Evolutionary conservation across 2,329 filamentous ascomycete species (phyloP).

Genomic region (Neophaeococcomyces aloes): DNA sequence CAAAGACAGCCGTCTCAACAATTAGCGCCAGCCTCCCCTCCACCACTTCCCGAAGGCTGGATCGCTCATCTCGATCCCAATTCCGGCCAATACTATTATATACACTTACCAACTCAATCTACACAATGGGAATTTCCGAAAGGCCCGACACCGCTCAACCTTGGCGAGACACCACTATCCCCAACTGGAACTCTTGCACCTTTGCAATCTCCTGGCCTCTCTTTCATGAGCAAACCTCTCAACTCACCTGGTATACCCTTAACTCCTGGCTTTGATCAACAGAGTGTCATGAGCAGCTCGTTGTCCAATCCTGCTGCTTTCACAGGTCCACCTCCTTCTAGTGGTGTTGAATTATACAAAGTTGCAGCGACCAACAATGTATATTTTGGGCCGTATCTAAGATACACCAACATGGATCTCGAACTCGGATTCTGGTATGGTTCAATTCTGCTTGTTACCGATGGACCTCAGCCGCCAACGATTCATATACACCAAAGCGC

Average conservation of each 20-base stretch:
- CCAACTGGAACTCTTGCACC: constrained; percentile 68
- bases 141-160: constrained; percentile 76
- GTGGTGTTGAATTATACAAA: constrained; percentile 89
- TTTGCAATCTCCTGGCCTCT: constrained; percentile 57
- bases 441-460: constrained; percentile 86
- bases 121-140: constrained; percentile 99
- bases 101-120: constrained; percentile 85
- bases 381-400: constrained; percentile 91
- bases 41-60: constrained; percentile 93
- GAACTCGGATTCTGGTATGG: constrained; percentile 85
- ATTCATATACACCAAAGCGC: constrained; percentile 88
- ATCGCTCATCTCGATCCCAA: constrained; percentile 92
- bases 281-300: constrained; percentile 68
- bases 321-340: constrained; percentile 73
- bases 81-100: constrained; percentile 98
- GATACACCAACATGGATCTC: constrained; percentile 95
- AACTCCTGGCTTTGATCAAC: constrained; percentile 65
- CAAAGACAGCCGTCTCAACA: constrained; percentile 20
- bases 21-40: constrained; percentile 66
- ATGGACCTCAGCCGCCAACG: constrained; percentile 82
- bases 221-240: constrained; percentile 48
- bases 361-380: constrained; percentile 89
- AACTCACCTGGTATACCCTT: constrained; percentile 73
- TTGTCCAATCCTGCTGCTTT: constrained; percentile 74
- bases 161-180: constrained; percentile 72